Conservation (phyloP, 1,139 yeast genomes). For the Pichia sp. region DNA sequence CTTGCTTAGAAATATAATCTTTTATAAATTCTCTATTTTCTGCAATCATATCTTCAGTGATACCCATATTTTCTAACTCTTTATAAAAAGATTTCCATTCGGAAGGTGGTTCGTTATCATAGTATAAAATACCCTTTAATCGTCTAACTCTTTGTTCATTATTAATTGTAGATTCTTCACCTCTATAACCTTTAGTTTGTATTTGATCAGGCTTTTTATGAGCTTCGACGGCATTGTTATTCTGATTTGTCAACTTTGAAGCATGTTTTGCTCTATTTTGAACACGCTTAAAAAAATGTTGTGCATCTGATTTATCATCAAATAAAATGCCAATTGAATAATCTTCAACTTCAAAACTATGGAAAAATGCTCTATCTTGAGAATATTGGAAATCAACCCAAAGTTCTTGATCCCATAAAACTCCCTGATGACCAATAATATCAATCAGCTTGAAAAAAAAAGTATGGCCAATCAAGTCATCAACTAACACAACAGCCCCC, state of each 20-base stretch:
- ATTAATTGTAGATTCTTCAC: slow-evolving; percentile 35
- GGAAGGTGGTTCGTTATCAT: slow-evolving; percentile 76
- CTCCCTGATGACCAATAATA: slow-evolving; percentile 73
- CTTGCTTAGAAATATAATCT: slow-evolving; percentile 66
- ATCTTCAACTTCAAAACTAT: slow-evolving; percentile 87
- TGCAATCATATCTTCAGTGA: slow-evolving; percentile 84
- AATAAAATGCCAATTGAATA: slow-evolving; percentile 84
- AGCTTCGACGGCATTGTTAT: slow-evolving; percentile 81
- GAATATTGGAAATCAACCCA: slow-evolving; percentile 82
- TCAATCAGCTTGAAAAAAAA: slow-evolving; percentile 87
- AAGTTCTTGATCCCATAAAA: slow-evolving; percentile 93
- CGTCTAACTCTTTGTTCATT: slow-evolving; percentile 46
- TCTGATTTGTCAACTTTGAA: slow-evolving; percentile 75
- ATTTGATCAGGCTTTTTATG: slow-evolving; percentile 41
- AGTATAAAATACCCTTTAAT: slow-evolving; percentile 56
- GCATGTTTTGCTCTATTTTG: slow-evolving; percentile 74
- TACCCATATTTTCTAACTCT: slow-evolving; percentile 73
- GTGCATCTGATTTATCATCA: slow-evolving; percentile 84
- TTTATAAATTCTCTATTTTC: slow-evolving; percentile 78
- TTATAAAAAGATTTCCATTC: slow-evolving; percentile 77
- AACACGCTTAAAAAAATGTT: slow-evolving; percentile 75
- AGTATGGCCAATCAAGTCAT: slow-evolving; percentile 91
- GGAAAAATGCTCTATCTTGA: slow-evolving; percentile 93
- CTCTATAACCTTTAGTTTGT: slow-evolving; percentile 62
- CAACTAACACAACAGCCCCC: slow-evolving; percentile 84